Base-by-base conservation (phyloP, 1,284 basidiomycete genomes). In the Microbotryum silenes-acaulis region DNA sequence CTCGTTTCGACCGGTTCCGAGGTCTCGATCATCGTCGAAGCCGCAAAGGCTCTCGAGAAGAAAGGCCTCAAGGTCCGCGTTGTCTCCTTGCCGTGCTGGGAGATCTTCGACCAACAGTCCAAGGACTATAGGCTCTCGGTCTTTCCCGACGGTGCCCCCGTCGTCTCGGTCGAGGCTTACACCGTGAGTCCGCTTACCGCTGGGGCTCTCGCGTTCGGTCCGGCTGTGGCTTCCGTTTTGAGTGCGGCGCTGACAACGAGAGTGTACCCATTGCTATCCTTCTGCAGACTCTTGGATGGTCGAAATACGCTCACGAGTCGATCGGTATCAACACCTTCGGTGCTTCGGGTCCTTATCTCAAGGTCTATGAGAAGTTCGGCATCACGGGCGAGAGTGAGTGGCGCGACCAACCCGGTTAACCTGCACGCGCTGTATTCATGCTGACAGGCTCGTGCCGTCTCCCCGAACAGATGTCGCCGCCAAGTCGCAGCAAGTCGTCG, bases 1-100 rank as follows among this genome's bases (percentile, higher is more conserved):
- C 83, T 97, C 68, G 88, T 94, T 71, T 85, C 86, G 74, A 86
- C 85, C 64, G 92, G 93, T 69, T 89, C 87, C 75, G 92, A 97
- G 78, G 89, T 94, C 67, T 74, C 81, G 71, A 89, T 96, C 70
- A 88, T 85, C 58, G 78, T 91, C 60, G 91, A 92, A 75, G 91
- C 92, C 44, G 89, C 86, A 61, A 81, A 81, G 74, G 81, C 84
- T 74, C 84, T 94, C 71, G 82, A 82, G 74, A 81, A 80, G 65
- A 68, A 73, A 64, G 74, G 72, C 57, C 74, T 91, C 78, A 89
- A 87, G 80, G 85, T 83, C 65, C 84, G 92, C 57, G 75, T 96
- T 61, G 89, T 92, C 73, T 89, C 86, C 73, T 78, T 96, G 74
- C 92, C 92, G 33, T 94, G 89, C 78, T 90, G 87, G 85, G 81